A percentile compares a stretch with the other conserved stretches of the same genome.
Conservation (phyloP, 2,329 filamentous ascomycete species). For the Capronia americana region DNA sequence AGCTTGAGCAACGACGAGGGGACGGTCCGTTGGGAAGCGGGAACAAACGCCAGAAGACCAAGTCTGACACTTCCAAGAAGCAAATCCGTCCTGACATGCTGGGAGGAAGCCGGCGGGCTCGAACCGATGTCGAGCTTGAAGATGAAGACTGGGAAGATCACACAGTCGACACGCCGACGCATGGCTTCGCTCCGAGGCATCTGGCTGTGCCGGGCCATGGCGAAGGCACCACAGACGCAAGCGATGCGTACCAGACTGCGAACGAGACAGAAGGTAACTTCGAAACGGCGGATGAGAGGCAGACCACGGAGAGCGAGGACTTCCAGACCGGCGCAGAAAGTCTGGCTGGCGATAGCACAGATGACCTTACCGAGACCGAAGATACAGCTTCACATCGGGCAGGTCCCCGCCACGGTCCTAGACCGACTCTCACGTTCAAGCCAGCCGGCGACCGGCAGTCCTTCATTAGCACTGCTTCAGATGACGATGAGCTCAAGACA, state of each 20-base stretch:
- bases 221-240: slow-evolving; percentile 56
- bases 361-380: slow-evolving; percentile 87
- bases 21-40: slow-evolving; percentile 53
- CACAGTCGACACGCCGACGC: slow-evolving; percentile 55
- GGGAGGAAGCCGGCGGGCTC: slow-evolving; percentile 74
- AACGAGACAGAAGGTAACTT: slow-evolving; percentile 75
- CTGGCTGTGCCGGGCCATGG: slow-evolving; percentile 39
- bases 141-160: slow-evolving; percentile 93
- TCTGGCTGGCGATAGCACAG: slow-evolving; percentile 71
- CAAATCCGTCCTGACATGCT: slow-evolving; percentile 73
- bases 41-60: slow-evolving; percentile 65
- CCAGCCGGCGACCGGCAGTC: slow-evolving; percentile 68
- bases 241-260: slow-evolving; percentile 79
- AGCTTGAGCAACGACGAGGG: slow-evolving; percentile 73
- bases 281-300: slow-evolving; percentile 78
- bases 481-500: slow-evolving; percentile 69
- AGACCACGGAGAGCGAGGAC: slow-evolving; percentile 84
- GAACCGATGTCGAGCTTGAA: slow-evolving; percentile 78
- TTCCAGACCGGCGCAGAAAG: slow-evolving; percentile 92
- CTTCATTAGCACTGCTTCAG: slow-evolving; percentile 85
- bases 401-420: slow-evolving; percentile 46
- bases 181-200: slow-evolving; percentile 38
- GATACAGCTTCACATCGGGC: slow-evolving; percentile 50
- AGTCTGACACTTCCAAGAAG: slow-evolving; percentile 76
- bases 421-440: slow-evolving; percentile 51